phyloP scores from a whole-genome alignment of 169 alveolate genomes.

The Plasmodium chabaudi region DNA sequence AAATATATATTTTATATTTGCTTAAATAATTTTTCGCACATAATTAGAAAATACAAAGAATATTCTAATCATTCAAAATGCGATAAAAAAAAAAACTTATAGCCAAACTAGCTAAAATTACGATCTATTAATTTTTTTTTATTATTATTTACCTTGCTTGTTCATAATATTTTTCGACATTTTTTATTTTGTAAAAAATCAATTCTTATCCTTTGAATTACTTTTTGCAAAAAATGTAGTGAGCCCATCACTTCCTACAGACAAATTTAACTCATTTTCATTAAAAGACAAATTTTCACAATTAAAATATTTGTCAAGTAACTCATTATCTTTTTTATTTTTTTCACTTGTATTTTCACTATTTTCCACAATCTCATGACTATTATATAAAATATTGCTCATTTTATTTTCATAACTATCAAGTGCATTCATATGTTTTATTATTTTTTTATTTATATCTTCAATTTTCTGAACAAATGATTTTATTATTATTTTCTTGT shows the following conservation, averaged over 20 bases:
- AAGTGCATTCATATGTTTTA: conserved; percentile 1
- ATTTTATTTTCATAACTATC: not conserved
- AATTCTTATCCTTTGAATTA: not conserved
- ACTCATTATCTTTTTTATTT: conserved; percentile 11
- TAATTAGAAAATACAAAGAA: not conserved
- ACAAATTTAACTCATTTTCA: conserved; percentile 12
- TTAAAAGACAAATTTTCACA: conserved; percentile 9
- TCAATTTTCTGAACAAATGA: conserved; percentile 63
- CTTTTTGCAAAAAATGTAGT: conserved; percentile 39
- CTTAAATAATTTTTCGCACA: not conserved
- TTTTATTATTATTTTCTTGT: conserved; percentile 71
- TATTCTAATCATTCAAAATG: not conserved
- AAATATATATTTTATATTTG: not conserved
- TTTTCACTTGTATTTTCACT: not conserved
- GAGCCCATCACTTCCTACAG: not conserved
- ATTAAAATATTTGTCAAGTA: conserved; percentile 39
- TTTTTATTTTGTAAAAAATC: not conserved
- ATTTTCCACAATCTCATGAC: not conserved
- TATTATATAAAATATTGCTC: not conserved
- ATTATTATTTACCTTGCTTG: not conserved
- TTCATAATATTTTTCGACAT: not conserved
- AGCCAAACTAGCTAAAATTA: too few relatives aligned
- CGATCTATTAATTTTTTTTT: too few relatives aligned
- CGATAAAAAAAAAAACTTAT: too few relatives aligned
- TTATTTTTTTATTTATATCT: conserved; percentile 52